phyloP scores from a whole-genome alignment of 2,329 filamentous ascomycete species.

The Trichoderma simmonsii region DNA sequence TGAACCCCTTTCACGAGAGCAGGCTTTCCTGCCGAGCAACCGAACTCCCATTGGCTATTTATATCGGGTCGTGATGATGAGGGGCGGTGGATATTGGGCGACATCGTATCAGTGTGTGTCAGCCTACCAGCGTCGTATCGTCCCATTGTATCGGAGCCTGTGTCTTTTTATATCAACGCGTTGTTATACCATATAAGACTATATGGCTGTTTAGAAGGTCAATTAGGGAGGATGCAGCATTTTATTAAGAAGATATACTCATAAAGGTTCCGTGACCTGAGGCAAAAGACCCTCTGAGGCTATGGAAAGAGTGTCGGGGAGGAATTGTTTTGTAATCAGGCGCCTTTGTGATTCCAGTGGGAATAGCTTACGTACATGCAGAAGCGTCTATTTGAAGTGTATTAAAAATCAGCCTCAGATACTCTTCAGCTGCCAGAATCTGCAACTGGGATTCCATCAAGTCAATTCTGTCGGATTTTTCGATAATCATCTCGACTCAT shows the following conservation, averaged over 20 bases:
- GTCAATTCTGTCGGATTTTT: neutral
- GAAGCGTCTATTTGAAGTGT: neutral
- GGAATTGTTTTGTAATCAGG: neutral
- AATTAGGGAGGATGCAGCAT: neutral
- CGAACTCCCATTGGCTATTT: neutral
- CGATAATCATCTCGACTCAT: neutral
- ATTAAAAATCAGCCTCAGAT: neutral
- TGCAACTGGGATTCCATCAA: neutral
- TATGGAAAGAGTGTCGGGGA: neutral
- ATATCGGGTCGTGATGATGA: neutral
- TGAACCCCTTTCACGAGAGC: neutral
- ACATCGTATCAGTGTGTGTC: neutral
- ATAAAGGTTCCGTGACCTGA: neutral
- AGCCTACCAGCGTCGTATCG: neutral
- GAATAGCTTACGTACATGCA: neutral
- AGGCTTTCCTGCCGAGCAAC: neutral
- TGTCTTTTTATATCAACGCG: neutral
- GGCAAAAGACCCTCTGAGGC: neutral
- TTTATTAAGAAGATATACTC: neutral
- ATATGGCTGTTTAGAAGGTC: neutral
- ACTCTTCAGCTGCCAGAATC: neutral
- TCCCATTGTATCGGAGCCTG: neutral
- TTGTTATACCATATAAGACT: too few relatives aligned
- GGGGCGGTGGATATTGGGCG: neutral
- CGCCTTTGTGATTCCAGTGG: neutral